Percentiles rank a stretch among this genome's conserved stretches.
These are phyloP conservation scores for Beauveria rudraprayagi DNA, from an alignment of 2,329 filamentous ascomycete genomes.

Conservation along the genomic window DNA sequence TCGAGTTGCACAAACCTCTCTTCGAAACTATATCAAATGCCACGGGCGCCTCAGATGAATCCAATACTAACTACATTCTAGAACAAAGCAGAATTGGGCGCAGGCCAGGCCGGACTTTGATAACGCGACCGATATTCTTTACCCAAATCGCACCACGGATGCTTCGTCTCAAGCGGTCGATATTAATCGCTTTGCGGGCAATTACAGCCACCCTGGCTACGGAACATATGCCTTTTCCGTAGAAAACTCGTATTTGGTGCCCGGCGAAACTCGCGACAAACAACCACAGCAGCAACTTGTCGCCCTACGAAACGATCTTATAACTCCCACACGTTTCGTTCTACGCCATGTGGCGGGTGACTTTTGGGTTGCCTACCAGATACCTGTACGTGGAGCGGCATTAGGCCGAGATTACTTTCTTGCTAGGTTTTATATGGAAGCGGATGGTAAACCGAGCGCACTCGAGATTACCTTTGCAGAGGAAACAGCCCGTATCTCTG, in stretches of 20 bases:
- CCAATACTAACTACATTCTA: not conserved
- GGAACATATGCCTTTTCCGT: not conserved
- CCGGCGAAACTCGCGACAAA: too few species aligned
- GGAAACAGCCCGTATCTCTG: not conserved
- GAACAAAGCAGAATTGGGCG: not conserved
- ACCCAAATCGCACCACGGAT: not conserved
- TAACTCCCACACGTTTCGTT: not conserved
- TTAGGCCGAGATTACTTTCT: not conserved
- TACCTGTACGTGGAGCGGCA: not conserved
- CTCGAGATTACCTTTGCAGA: not conserved
- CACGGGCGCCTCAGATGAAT: not conserved
- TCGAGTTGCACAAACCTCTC: too few species aligned
- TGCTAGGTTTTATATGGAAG: not conserved
- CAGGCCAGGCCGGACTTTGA: not conserved
- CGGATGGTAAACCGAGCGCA: not conserved
- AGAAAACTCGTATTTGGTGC: not conserved
- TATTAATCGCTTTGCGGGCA: conserved; percentile 25
- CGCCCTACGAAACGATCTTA: not conserved
- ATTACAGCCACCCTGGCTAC: conserved; percentile 34
- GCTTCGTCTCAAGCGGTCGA: conserved; percentile 23
- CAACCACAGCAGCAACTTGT: not conserved
- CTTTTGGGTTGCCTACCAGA: not conserved
- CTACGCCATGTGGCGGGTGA: not conserved
- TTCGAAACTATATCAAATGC: too few species aligned
- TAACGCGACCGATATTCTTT: not conserved